Evolutionary conservation across 352 stramenopile species (phyloP).

Genomic region (Globisporangium rhizosaccharum): DNA sequence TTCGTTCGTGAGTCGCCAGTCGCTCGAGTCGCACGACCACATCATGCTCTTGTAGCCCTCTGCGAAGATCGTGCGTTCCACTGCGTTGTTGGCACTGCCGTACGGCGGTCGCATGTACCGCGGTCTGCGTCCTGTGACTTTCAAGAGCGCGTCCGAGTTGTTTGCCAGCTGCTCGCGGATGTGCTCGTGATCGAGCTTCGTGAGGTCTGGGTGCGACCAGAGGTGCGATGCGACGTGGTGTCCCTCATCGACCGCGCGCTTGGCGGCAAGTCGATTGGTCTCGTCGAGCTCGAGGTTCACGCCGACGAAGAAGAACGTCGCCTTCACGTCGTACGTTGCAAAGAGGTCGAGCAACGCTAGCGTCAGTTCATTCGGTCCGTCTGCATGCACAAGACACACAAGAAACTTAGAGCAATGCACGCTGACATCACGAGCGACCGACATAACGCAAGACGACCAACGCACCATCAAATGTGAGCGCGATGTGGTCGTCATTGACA

Average conservation of each 20-base stretch:
- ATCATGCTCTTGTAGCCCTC: conserved; percentile 10
- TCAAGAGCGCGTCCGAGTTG: conserved; percentile 1
- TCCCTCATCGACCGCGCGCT: neutral
- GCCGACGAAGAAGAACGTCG: conserved; percentile 12
- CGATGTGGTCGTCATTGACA: conserved; percentile 8
- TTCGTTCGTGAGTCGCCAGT: conserved; percentile 1
- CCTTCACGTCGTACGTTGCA: conserved; percentile 2
- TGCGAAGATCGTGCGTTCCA: neutral
- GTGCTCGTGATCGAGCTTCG: neutral
- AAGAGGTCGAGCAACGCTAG: conserved; percentile 6
- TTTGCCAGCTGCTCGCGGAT: conserved; percentile 3
- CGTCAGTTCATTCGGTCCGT: conserved; percentile 5
- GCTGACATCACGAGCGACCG: neutral
- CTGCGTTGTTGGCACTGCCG: neutral
- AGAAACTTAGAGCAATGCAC: neutral
- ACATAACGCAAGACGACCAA: neutral
- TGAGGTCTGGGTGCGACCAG: conserved; percentile 5
- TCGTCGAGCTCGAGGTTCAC: conserved; percentile 7
- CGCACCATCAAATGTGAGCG: conserved; percentile 10
- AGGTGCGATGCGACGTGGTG: conserved; percentile 9
- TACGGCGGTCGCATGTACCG: conserved; percentile 12
- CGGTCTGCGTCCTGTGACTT: conserved; percentile 2
- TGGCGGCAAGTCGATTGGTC: neutral
- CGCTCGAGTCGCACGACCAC: conserved; percentile 10
- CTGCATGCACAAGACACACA: neutral